Conservation (phyloP, 768 basidiomycete species). For the Pulveroboletus sp. region DNA sequence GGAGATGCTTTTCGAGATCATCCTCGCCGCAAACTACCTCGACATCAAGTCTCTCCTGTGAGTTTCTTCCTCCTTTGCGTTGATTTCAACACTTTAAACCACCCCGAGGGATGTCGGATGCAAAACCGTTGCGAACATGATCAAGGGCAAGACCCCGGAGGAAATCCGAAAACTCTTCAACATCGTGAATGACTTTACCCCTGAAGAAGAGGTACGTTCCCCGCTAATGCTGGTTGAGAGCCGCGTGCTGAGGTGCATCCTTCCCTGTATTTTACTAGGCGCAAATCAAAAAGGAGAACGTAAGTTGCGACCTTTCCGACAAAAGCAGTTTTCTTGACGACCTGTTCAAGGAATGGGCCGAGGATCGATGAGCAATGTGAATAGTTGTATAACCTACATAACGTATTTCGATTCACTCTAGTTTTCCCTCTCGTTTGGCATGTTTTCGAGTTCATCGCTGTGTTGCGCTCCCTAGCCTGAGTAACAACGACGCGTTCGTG, state of each 20-base stretch:
- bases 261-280: constrained; percentile 44
- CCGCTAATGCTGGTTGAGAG: constrained; percentile 1
- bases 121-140: constrained; percentile 99
- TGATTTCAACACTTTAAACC: constrained; percentile 3
- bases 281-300: constrained; percentile 99
- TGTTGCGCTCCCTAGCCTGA: constrained; percentile 11
- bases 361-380: constrained; percentile 62
- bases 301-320: constrained; percentile 37
- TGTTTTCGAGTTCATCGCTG: constrained; percentile 17
- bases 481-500: background rate
- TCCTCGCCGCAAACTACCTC: constrained; percentile 98
- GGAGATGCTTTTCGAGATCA: constrained; percentile 99
- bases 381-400: constrained; percentile 19
- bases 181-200: constrained; percentile 97
- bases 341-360: constrained; percentile 77
- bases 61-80: constrained; percentile 25
- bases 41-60: constrained; percentile 98
- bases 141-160: constrained; percentile 99
- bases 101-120: constrained; percentile 85
- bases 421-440: constrained; percentile 14
- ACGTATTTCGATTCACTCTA: constrained; percentile 21
- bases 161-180: constrained; percentile 99
- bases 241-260: background rate
- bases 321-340: constrained; percentile 14
- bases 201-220: constrained; percentile 86